These are phyloP conservation scores for Enteropsectra breve DNA, from an alignment of 371 early-diverging fungal genomes.

Conservation along the genomic window DNA sequence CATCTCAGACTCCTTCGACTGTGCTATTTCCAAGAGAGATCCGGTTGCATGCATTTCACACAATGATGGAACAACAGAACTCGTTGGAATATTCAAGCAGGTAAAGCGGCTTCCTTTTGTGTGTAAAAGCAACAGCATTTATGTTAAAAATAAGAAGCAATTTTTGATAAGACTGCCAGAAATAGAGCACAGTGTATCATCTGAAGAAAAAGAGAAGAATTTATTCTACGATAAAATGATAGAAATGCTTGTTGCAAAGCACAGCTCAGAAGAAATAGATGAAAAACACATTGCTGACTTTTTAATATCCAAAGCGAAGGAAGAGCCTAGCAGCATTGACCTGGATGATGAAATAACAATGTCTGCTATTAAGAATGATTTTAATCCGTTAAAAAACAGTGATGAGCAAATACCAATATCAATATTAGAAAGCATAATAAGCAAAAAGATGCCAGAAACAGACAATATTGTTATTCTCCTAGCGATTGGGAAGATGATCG, in stretches of 20 bases:
- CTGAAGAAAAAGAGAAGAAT: conserved; percentile 4
- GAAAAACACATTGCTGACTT: not conserved
- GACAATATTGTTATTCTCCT: too few relatives aligned
- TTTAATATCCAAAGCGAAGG: not conserved
- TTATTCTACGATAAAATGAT: conserved; percentile 11
- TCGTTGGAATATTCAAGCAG: conserved; percentile 16
- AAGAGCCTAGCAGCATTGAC: not conserved
- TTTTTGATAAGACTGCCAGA: too few relatives aligned
- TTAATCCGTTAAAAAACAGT: not conserved
- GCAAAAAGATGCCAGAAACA: too few relatives aligned
- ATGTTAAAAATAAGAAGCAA: too few relatives aligned
- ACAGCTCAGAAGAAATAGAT: not conserved
- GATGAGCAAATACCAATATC: too few relatives aligned
- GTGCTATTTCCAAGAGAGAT: conserved; percentile 32
- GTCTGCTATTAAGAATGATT: not conserved
- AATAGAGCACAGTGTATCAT: not conserved
- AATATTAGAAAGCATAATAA: too few relatives aligned
- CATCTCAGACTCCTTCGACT: conserved; percentile 11
- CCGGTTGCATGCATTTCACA: conserved; percentile 15
- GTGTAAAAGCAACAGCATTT: not conserved
- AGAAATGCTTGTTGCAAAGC: not conserved
- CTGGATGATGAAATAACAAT: not conserved
- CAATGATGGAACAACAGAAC: conserved; percentile 33
- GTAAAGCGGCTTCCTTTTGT: conserved; percentile 5
- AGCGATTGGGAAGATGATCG: too few relatives aligned